Evolutionary conservation across 2,329 filamentous ascomycete species (phyloP).

Genomic region (Ceratocystis papillata): DNA sequence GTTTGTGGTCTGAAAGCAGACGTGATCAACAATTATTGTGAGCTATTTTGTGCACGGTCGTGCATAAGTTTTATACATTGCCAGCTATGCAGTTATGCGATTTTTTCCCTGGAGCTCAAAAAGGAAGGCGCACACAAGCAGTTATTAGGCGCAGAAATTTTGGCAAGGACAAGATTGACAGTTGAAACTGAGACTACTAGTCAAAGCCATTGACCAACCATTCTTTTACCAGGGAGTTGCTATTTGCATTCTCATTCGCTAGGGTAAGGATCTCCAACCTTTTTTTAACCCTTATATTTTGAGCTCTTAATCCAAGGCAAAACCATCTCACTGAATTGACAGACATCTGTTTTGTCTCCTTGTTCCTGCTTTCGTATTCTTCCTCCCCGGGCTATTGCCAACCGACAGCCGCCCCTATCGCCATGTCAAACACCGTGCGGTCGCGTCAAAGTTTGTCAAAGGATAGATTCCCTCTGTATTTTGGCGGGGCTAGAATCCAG

Average conservation of each 20-base stretch:
- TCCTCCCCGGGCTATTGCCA: slow-evolving; percentile 5
- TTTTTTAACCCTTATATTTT: slow-evolving; percentile 4
- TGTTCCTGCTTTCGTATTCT: not conserved
- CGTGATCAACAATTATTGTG: not conserved
- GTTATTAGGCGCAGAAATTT: not conserved
- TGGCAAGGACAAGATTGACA: not conserved
- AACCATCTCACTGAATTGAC: not conserved
- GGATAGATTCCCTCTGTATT: slow-evolving; percentile 56
- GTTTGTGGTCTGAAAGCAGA: not conserved
- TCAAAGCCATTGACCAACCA: not conserved
- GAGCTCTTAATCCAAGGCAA: not conserved
- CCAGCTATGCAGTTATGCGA: not conserved
- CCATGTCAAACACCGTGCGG: slow-evolving; percentile 14
- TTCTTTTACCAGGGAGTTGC: not conserved
- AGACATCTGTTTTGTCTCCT: no score
- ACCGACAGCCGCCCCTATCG: slow-evolving; percentile 1
- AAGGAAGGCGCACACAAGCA: not conserved
- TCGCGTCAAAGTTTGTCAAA: slow-evolving; percentile 48
- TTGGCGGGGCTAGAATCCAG: slow-evolving; percentile 58
- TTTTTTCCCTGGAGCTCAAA: not conserved
- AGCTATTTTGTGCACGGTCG: not conserved
- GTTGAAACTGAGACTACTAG: not conserved
- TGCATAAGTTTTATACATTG: not conserved
- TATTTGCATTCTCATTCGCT: not conserved
- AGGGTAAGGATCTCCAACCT: not conserved